Conservation (phyloP, 176 grass and related monocot genomes). For the Oryza rufipogon region DNA sequence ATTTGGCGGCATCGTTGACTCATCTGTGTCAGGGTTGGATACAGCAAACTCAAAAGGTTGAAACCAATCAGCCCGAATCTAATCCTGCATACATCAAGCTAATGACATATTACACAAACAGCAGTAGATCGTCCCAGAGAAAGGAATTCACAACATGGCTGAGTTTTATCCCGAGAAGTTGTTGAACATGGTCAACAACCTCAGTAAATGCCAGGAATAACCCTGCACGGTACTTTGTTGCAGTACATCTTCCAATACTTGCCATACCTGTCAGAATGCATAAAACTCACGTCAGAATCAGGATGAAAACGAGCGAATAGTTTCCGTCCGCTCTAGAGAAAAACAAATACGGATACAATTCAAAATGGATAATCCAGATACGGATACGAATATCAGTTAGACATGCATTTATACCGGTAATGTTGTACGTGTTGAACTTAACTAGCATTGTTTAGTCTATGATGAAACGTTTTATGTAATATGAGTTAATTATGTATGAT, state of each 20-base stretch:
- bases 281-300: constrained; percentile 6
- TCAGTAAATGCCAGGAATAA: constrained; percentile 96
- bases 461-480: no score
- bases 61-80: constrained; percentile 22
- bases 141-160: neutral
- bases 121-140: neutral
- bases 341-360: no score
- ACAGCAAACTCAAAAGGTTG: neutral
- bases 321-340: no score
- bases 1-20: neutral
- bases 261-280: constrained; percentile 63
- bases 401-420: no score
- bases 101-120: constrained; percentile 22
- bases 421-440: no score
- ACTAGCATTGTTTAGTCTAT: no score
- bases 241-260: constrained; percentile 98
- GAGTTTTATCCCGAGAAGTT: neutral
- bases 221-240: constrained; percentile 76
- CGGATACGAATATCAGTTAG: no score
- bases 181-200: constrained; percentile 4
- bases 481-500: no score
- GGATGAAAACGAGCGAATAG: no score
- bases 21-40: neutral
- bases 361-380: no score
- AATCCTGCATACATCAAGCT: constrained; percentile 22